Conservation (phyloP, 2,329 filamentous ascomycete genomes). For the Ceratocystis papillata region DNA sequence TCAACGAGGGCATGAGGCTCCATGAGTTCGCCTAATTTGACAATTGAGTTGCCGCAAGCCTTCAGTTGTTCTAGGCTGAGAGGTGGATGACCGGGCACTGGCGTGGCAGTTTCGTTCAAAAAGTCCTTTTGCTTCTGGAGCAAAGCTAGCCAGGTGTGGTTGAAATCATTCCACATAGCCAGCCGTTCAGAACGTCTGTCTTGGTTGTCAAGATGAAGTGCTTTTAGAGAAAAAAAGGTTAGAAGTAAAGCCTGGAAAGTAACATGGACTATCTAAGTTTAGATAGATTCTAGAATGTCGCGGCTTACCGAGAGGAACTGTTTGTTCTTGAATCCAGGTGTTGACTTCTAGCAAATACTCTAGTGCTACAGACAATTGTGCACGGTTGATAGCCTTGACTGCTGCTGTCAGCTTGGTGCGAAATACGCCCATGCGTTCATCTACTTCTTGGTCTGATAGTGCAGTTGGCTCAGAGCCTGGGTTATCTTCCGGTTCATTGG, state of each 20-base stretch:
- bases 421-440: constrained; percentile 11
- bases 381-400: not conserved
- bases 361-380: not conserved
- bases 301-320: constrained; percentile 14
- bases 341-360: constrained; percentile 4
- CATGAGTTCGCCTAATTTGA: constrained; percentile 72
- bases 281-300: not conserved
- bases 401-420: not conserved
- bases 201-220: constrained; percentile 24
- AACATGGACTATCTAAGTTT: not conserved
- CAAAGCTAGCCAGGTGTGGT: constrained; percentile 77
- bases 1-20: constrained; percentile 91
- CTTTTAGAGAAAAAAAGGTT: constrained; percentile 8
- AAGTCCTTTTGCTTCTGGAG: constrained; percentile 77
- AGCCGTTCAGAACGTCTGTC: constrained; percentile 48
- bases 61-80: constrained; percentile 58
- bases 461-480: not conserved
- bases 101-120: constrained; percentile 48
- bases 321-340: not conserved
- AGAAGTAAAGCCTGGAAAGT: not conserved
- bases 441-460: constrained; percentile 12
- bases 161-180: constrained; percentile 87
- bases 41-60: constrained; percentile 70
- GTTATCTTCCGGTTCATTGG: not conserved
- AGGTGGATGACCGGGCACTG: constrained; percentile 43